Evolutionary conservation across 2,329 filamentous ascomycete species (phyloP).

Genomic region (Aureobasidium sp.): DNA sequence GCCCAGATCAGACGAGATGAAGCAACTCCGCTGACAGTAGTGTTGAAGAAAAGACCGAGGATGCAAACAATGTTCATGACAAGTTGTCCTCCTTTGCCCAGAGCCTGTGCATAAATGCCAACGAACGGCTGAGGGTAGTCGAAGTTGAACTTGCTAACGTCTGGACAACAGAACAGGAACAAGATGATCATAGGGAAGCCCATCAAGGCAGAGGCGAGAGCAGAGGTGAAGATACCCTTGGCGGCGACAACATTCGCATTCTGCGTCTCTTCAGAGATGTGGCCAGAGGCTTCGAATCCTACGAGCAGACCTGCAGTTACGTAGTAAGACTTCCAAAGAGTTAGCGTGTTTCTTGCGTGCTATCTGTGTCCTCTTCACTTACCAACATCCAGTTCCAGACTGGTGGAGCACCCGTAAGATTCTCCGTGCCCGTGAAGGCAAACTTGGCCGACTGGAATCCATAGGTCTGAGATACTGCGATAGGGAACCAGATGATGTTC

Average conservation of each 20-base stretch:
- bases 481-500: conserved; percentile 54
- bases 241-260: conserved; percentile 49
- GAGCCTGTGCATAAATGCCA: conserved; percentile 47
- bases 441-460: conserved; percentile 52
- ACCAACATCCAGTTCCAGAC: conserved; percentile 55
- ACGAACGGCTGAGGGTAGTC: conserved; percentile 52
- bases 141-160: conserved; percentile 44
- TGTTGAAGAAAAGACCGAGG: conserved; percentile 43
- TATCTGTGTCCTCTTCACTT: too few species aligned
- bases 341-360: too few species aligned
- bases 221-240: conserved; percentile 53
- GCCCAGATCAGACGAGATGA: conserved; percentile 55
- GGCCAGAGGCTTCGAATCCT: conserved; percentile 53
- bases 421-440: conserved; percentile 54
- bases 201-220: conserved; percentile 47
- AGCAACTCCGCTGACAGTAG: conserved; percentile 50
- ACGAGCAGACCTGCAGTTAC: conserved; percentile 54
- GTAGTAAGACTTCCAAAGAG: conserved; percentile 37
- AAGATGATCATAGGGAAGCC: conserved; percentile 49
- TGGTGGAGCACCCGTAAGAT: conserved; percentile 38
- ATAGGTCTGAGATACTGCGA: conserved; percentile 46
- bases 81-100: conserved; percentile 50
- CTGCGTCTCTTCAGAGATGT: conserved; percentile 54
- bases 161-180: conserved; percentile 51
- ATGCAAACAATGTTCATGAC: conserved; percentile 54